Evolutionary conservation across 495 filamentous ascomycete genomes (phyloP).

Genomic region (Penicillium cinerascens): DNA sequence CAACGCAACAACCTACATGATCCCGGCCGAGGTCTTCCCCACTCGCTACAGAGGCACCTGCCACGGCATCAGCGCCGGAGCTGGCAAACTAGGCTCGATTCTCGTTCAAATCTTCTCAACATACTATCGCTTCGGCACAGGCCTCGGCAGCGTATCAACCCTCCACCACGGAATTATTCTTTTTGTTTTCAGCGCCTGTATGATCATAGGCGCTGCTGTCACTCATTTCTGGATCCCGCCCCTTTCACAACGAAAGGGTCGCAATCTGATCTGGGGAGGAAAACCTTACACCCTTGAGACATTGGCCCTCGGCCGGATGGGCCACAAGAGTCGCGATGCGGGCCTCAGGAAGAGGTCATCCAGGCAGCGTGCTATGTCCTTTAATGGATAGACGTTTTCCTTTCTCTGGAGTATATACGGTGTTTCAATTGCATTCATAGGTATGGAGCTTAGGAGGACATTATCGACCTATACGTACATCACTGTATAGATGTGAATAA

Average conservation of each 20-base stretch:
- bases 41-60: slow-evolving; percentile 57
- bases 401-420: not conserved
- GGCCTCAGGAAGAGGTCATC: slow-evolving; percentile 18
- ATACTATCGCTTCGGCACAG: slow-evolving; percentile 40
- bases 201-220: slow-evolving; percentile 43
- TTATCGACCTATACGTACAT: not conserved
- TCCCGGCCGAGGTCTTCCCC: slow-evolving; percentile 59
- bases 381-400: slow-evolving; percentile 8
- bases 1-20: slow-evolving; percentile 61
- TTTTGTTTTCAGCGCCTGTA: slow-evolving; percentile 44
- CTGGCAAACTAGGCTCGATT: slow-evolving; percentile 58
- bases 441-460: not conserved
- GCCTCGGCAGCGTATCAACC: slow-evolving; percentile 28
- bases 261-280: slow-evolving; percentile 35
- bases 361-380: slow-evolving; percentile 19
- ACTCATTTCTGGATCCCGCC: slow-evolving; percentile 47
- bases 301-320: slow-evolving; percentile 36
- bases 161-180: slow-evolving; percentile 42
- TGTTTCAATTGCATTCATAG: not conserved
- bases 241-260: slow-evolving; percentile 28
- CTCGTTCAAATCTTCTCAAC: slow-evolving; percentile 52
- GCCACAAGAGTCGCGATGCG: slow-evolving; percentile 39
- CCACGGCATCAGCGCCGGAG: slow-evolving; percentile 53
- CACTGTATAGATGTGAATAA: not conserved
- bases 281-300: slow-evolving; percentile 42